Percentiles rank a stretch among this genome's conserved stretches.
These are phyloP conservation scores for Rhodocollybia butyracea DNA, from an alignment of 768 basidiomycete genomes.

Conservation along the genomic window DNA sequence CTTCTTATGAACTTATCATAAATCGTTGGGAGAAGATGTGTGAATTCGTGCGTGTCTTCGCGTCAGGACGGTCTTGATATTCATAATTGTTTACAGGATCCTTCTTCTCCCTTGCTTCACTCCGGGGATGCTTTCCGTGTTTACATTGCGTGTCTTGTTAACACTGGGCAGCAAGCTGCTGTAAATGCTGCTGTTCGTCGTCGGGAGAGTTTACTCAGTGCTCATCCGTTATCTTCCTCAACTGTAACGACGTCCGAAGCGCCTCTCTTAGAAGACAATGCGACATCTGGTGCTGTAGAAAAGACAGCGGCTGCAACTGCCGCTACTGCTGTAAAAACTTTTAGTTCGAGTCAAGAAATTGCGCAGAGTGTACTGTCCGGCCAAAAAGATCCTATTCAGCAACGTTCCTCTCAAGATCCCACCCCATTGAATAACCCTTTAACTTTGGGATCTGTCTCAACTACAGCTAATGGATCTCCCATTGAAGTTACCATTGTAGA, in stretches of 20 bases:
- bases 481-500: conserved; percentile 82
- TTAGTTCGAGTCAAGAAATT: conserved; percentile 27
- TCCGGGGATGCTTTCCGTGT: conserved; percentile 72
- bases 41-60: conserved; percentile 64
- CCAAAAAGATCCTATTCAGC: conserved; percentile 15
- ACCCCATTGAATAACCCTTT: neutral
- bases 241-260: conserved; percentile 15
- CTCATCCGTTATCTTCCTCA: conserved; percentile 3
- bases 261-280: conserved; percentile 13
- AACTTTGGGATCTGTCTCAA: conserved; percentile 31
- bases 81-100: conserved; percentile 43
- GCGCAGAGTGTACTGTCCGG: conserved; percentile 47
- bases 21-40: conserved; percentile 81
- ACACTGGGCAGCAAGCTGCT: conserved; percentile 51
- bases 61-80: neutral
- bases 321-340: conserved; percentile 29
- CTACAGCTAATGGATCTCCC: conserved; percentile 41
- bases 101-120: conserved; percentile 62
- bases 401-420: neutral
- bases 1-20: conserved; percentile 70
- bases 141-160: conserved; percentile 69
- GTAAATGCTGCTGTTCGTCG: conserved; percentile 65
- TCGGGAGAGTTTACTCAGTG: conserved; percentile 57
- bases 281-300: conserved; percentile 12
- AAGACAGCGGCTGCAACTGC: conserved; percentile 9